A percentile compares a stretch with the other conserved stretches of the same genome.
Evolutionary conservation across 345 rosid genomes (phyloP).

Genomic region (Laguncularia racemosa): DNA sequence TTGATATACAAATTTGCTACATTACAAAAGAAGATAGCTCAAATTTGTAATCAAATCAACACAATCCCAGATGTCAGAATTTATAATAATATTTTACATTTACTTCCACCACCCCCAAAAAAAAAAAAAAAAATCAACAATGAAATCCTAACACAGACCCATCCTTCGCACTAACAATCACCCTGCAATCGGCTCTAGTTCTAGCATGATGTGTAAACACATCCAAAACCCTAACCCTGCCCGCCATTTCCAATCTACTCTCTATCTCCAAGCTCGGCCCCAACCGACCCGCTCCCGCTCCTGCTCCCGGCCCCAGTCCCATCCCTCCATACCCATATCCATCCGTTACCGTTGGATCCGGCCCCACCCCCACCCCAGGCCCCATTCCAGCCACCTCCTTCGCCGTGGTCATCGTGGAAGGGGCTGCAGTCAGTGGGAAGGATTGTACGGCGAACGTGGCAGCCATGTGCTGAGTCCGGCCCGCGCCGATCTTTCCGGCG

Average conservation of each 20-base stretch:
- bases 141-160: constrained; percentile 90
- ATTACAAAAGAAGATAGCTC: too few relatives aligned
- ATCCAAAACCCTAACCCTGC: constrained; percentile 78
- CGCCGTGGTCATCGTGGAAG: constrained; percentile 52
- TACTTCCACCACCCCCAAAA: too few relatives aligned
- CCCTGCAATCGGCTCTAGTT: constrained; percentile 59
- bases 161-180: constrained; percentile 59
- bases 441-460: constrained; percentile 88
- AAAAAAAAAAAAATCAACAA: constrained; percentile 28
- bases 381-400: constrained; percentile 34
- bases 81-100: too few relatives aligned
- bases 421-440: constrained; percentile 66
- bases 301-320: constrained; percentile 43
- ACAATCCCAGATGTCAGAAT: too few relatives aligned
- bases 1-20: too few relatives aligned
- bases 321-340: constrained; percentile 5
- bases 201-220: constrained; percentile 79
- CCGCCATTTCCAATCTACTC: constrained; percentile 75
- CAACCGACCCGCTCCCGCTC: constrained; percentile 67
- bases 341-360: constrained; percentile 5
- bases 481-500: constrained; percentile 81
- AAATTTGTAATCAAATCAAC: too few relatives aligned
- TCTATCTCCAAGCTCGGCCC: constrained; percentile 95
- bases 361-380: constrained; percentile 15
- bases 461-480: constrained; percentile 82